These are phyloP conservation scores for Gossypium lobatum DNA, from an alignment of 441 rosid genomes.

Conservation along the genomic window DNA sequence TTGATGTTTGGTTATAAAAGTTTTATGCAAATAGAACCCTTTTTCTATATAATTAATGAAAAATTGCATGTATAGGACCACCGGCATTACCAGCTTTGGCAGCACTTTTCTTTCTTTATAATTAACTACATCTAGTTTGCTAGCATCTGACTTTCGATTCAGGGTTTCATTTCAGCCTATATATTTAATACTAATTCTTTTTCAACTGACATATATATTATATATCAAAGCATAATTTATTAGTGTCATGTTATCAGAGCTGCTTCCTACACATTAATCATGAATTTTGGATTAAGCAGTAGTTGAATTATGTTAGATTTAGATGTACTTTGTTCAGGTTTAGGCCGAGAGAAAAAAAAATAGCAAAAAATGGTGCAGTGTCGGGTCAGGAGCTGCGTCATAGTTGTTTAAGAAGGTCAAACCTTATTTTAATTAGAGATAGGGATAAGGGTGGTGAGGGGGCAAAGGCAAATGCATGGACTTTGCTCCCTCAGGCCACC, in stretches of 20 bases:
- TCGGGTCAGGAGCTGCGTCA: conserved; percentile 2
- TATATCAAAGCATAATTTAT: neutral
- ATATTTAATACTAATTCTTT: neutral
- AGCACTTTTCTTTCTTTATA: neutral
- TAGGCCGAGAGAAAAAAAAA: neutral
- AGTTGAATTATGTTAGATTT: neutral
- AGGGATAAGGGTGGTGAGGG: neutral
- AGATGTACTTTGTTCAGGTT: neutral
- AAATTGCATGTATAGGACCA: conserved; percentile 2
- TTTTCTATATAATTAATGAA: neutral
- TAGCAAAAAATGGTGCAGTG: conserved; percentile 1
- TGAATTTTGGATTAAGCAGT: neutral
- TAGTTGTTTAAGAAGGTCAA: neutral
- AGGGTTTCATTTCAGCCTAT: neutral
- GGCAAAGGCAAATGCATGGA: neutral
- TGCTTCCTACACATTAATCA: too few relatives aligned
- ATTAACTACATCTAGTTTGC: neutral
- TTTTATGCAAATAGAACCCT: too few relatives aligned
- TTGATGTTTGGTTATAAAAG: neutral
- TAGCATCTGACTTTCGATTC: neutral
- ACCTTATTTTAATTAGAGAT: neutral
- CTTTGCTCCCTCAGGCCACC: conserved; percentile 6
- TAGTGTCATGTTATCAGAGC: neutral
- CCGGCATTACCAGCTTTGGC: neutral
- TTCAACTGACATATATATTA: neutral